Conservation (phyloP, 495 filamentous ascomycete species). For the Lepraria neglecta region DNA sequence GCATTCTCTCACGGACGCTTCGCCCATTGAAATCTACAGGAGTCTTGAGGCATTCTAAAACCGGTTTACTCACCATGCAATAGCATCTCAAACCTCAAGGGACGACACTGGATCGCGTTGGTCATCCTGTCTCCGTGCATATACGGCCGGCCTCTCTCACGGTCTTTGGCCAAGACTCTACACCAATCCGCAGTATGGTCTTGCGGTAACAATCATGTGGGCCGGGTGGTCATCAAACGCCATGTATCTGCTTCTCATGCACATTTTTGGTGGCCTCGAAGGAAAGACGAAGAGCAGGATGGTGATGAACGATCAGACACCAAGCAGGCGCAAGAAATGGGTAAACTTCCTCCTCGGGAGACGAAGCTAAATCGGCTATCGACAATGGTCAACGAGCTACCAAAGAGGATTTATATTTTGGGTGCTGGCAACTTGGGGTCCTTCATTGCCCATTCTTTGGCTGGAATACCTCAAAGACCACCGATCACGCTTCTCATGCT, state of each 20-base stretch:
- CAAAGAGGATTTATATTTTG: conserved; percentile 49
- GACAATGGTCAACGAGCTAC: background rate
- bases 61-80: background rate
- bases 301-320: conserved; percentile 3
- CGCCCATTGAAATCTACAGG: background rate
- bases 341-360: background rate
- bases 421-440: conserved; percentile 53
- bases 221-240: conserved; percentile 12
- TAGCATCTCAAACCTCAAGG: background rate
- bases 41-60: background rate
- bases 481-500: conserved; percentile 54
- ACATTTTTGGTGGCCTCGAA: conserved; percentile 22
- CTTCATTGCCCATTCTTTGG: conserved; percentile 56
- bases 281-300: conserved; percentile 11
- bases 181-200: conserved; percentile 32
- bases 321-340: background rate
- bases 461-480: conserved; percentile 50
- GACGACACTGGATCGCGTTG: conserved; percentile 4
- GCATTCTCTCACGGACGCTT: background rate
- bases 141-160: conserved; percentile 21
- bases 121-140: conserved; percentile 27
- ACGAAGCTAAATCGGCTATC: background rate
- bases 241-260: conserved; percentile 11
- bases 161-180: conserved; percentile 31
- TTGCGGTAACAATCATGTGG: conserved; percentile 13